phyloP scores from a whole-genome alignment of 108 stramenopile genomes.

The Stephanodiscus minutulus region DNA sequence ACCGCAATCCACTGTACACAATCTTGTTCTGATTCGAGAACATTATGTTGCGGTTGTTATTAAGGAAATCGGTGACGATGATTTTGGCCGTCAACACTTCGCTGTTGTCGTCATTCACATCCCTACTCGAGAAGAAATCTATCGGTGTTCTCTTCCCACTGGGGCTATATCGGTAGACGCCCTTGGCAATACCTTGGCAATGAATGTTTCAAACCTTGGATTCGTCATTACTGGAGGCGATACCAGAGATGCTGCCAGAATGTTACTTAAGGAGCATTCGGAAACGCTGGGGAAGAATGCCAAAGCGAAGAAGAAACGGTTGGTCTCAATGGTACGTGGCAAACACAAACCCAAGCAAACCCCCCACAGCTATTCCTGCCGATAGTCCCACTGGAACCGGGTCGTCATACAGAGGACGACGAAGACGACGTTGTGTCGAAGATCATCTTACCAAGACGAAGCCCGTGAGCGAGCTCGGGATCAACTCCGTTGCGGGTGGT shows the following conservation, averaged over 20 bases:
- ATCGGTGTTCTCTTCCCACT: constrained; percentile 18
- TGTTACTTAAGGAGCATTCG: constrained; percentile 4
- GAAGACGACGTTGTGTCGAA: no score
- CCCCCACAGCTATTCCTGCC: no score
- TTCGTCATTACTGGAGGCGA: constrained; percentile 36
- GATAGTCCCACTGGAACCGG: no score
- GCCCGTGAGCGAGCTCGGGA: no score
- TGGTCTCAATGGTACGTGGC: constrained; percentile 35
- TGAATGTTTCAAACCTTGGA: constrained; percentile 31
- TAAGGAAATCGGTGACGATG: background rate
- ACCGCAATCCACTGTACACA: background rate
- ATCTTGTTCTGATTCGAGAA: constrained; percentile 20
- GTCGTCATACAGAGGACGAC: no score
- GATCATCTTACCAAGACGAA: no score
- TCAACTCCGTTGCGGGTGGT: no score
- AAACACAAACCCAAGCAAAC: no score
- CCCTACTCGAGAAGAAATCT: constrained; percentile 21
- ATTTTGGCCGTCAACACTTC: constrained; percentile 19
- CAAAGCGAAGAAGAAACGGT: constrained; percentile 41
- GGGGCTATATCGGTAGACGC: constrained; percentile 13
- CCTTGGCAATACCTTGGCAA: constrained; percentile 20
- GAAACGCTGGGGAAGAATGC: constrained; percentile 10
- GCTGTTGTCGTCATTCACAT: constrained; percentile 26
- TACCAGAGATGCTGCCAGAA: constrained; percentile 30
- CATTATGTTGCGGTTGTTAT: constrained; percentile 29